phyloP scores from a whole-genome alignment of 1,284 basidiomycete species.

The Microstroma glucosiphilum region DNA sequence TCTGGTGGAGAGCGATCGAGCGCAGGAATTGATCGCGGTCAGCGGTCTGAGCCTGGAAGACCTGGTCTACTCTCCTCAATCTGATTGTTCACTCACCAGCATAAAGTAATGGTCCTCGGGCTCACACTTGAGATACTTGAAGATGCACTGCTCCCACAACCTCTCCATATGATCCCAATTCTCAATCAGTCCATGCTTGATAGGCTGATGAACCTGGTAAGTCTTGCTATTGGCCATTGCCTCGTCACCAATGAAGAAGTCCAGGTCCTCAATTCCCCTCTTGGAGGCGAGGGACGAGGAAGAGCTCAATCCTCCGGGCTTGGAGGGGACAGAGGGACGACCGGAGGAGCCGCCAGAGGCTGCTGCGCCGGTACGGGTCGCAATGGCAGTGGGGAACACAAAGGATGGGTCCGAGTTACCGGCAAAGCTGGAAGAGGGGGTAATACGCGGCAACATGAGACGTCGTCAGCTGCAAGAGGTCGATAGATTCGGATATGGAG shows the following conservation, averaged over 20 bases:
- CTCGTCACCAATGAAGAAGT: constrained; percentile 99
- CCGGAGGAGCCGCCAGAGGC: constrained; percentile 20
- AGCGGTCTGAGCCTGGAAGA: too few relatives aligned
- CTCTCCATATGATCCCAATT: constrained; percentile 99
- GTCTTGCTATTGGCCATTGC: constrained; percentile 84
- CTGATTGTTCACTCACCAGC: constrained; percentile 78
- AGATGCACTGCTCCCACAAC: constrained; percentile 99
- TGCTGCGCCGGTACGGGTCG: constrained; percentile 39
- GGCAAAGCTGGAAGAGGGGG: constrained; percentile 65
- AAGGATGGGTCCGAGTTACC: constrained; percentile 98
- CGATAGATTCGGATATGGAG: background rate
- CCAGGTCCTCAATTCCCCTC: constrained; percentile 95
- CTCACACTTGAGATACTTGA: constrained; percentile 97
- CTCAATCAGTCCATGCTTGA: constrained; percentile 95
- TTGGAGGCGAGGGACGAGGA: constrained; percentile 70
- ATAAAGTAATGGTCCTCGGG: constrained; percentile 99
- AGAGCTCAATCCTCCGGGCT: constrained; percentile 58
- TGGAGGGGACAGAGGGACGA: constrained; percentile 62
- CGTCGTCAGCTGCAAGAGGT: background rate
- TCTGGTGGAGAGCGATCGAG: constrained; percentile 51
- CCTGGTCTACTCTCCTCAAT: background rate
- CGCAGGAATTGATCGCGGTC: background rate
- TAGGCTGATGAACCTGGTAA: constrained; percentile 93
- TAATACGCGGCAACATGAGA: background rate
- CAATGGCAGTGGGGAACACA: constrained; percentile 50